A percentile compares a stretch with the other conserved stretches of the same genome.
phyloP scores from a whole-genome alignment of 768 basidiomycete species.

The Gyrodon lividus region DNA sequence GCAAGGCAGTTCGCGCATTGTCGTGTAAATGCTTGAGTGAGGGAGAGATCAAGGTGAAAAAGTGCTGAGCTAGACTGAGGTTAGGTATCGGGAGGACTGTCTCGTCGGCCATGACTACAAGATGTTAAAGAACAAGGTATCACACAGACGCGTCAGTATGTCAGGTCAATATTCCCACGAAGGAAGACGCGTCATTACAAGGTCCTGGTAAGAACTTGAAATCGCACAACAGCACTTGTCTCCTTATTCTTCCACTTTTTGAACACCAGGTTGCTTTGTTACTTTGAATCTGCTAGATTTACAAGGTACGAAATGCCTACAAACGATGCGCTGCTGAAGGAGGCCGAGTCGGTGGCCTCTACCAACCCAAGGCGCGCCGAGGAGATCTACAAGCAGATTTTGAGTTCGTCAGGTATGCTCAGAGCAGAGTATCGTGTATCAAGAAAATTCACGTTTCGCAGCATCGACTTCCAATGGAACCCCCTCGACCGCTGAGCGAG shows the following conservation, averaged over 20 bases:
- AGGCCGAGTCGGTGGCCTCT: conserved; percentile 50
- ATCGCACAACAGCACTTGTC: neutral
- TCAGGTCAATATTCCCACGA: conserved; percentile 13
- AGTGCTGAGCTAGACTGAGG: conserved; percentile 73
- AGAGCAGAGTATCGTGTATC: neutral
- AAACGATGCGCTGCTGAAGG: conserved; percentile 28
- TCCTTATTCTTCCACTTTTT: neutral
- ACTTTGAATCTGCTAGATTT: neutral
- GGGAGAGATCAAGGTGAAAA: conserved; percentile 69
- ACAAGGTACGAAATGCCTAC: conserved; percentile 20
- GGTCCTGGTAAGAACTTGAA: neutral
- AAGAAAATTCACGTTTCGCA: conserved; percentile 5
- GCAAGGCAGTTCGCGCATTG: conserved; percentile 58
- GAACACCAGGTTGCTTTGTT: neutral
- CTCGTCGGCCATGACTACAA: conserved; percentile 72
- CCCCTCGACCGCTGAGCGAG: conserved; percentile 40
- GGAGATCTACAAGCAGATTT: conserved; percentile 69
- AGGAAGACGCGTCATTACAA: neutral
- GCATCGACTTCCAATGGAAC: conserved; percentile 36
- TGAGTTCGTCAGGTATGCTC: conserved; percentile 40
- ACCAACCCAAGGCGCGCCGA: conserved; percentile 65
- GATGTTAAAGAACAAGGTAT: neutral
- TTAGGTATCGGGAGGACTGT: conserved; percentile 85
- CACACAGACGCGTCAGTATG: conserved; percentile 19
- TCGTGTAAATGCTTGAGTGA: conserved; percentile 63